Percentiles rank a stretch among this genome's conserved stretches.
Evolutionary conservation across 1,284 basidiomycete species (phyloP).

Genomic region (Coriolopsis trogii): DNA sequence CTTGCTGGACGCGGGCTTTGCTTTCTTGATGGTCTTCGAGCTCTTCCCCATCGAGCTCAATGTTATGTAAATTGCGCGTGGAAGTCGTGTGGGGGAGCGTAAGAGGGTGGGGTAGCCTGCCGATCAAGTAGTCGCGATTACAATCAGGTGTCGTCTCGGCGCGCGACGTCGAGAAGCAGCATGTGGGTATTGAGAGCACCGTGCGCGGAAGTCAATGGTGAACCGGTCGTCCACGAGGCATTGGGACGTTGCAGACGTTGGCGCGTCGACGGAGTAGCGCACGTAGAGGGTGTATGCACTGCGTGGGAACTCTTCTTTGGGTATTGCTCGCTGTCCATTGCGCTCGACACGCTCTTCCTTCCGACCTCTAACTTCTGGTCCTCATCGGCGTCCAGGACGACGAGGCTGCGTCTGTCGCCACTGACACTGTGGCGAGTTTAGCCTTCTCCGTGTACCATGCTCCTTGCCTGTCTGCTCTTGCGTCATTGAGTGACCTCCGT

Average conservation of each 20-base stretch:
- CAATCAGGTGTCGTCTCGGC: background rate
- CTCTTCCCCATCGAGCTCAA: constrained; percentile 26
- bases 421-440: background rate
- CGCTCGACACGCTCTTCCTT: background rate
- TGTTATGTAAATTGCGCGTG: constrained; percentile 14
- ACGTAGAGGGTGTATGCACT: no score
- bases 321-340: no score
- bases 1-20: no score
- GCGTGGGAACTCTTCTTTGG: constrained; percentile 13
- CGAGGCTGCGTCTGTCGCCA: no score
- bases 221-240: constrained; percentile 8
- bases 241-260: no score
- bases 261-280: background rate
- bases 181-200: background rate
- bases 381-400: background rate
- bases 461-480: background rate
- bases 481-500: background rate
- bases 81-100: constrained; percentile 9
- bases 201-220: background rate
- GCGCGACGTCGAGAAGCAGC: background rate
- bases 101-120: background rate
- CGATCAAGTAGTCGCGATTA: background rate
- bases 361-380: background rate
- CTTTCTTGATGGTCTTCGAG: no score
- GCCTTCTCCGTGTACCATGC: background rate